These are phyloP conservation scores for Phyllosticta citrichinensis DNA, from an alignment of 2,329 filamentous ascomycete species.

Conservation along the genomic window DNA sequence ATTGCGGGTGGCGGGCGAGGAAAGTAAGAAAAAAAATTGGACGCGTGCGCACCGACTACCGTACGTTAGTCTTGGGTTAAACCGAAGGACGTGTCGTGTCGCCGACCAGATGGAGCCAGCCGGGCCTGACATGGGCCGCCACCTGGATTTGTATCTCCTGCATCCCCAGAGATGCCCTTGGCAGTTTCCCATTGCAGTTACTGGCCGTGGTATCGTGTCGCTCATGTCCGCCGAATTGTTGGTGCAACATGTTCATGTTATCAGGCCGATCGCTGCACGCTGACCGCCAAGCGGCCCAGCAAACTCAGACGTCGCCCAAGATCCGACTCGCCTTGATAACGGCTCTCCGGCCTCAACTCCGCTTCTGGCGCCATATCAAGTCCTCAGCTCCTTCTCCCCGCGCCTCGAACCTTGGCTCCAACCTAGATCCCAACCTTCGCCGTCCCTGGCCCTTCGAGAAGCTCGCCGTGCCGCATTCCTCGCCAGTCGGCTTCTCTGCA, in stretches of 20 bases:
- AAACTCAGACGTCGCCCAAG: background rate
- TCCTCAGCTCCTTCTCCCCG: background rate
- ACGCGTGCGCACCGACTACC: background rate
- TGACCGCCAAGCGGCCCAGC: background rate
- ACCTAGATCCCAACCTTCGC: background rate
- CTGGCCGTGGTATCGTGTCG: conserved; percentile 4
- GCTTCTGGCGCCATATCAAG: background rate
- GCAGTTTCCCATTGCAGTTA: conserved; percentile 7
- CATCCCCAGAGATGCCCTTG: background rate
- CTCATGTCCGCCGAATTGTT: background rate
- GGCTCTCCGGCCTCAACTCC: background rate
- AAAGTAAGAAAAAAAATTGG: background rate
- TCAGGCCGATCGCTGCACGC: background rate
- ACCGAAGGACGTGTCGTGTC: background rate
- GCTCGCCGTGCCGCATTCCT: background rate
- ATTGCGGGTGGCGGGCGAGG: background rate
- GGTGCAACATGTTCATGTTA: background rate
- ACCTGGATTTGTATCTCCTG: conserved; percentile 3
- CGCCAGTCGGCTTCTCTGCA: background rate
- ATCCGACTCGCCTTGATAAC: background rate
- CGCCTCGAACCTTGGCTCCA: background rate
- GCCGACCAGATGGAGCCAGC: conserved; percentile 2
- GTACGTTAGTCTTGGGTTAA: background rate
- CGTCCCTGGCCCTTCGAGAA: background rate
- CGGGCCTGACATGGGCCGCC: background rate